Evolutionary conservation across 1,139 yeast species (phyloP).

Genomic region (Geotrichum klebahnii): DNA sequence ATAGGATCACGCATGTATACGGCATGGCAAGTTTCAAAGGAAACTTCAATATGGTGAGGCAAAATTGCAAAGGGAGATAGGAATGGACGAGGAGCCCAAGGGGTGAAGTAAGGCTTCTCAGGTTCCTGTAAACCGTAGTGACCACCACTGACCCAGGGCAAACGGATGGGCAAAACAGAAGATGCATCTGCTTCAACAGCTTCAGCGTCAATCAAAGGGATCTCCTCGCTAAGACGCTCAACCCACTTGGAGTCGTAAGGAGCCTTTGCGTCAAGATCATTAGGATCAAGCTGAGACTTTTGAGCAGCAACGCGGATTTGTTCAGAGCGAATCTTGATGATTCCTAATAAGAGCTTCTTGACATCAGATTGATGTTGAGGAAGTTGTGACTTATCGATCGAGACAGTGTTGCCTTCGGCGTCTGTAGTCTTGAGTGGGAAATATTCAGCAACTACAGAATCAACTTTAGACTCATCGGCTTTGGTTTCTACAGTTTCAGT

Average conservation of each 20-base stretch:
- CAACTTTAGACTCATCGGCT: conserved; percentile 21
- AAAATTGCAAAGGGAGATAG: conserved; percentile 89
- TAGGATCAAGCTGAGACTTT: conserved; percentile 30
- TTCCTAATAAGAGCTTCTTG: conserved; percentile 54
- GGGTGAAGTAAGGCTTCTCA: conserved; percentile 80
- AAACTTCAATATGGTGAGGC: conserved; percentile 87
- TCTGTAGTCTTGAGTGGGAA: conserved; percentile 24
- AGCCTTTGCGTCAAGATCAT: conserved; percentile 26
- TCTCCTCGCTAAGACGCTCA: conserved; percentile 46
- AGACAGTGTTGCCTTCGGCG: conserved; percentile 22
- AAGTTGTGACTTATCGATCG: conserved; percentile 27
- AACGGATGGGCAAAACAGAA: conserved; percentile 28
- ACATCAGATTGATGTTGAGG: conserved; percentile 37
- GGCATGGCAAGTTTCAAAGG: conserved; percentile 90
- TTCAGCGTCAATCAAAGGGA: conserved; percentile 50
- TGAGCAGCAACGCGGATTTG: conserved; percentile 44
- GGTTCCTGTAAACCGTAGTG: conserved; percentile 78
- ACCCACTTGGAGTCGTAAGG: conserved; percentile 60
- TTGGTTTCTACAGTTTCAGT: conserved; percentile 18
- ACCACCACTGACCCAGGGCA: conserved; percentile 46
- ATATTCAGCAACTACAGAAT: conserved; percentile 24
- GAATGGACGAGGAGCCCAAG: conserved; percentile 94
- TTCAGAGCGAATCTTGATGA: conserved; percentile 51
- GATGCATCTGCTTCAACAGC: conserved; percentile 55
- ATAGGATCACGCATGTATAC: conserved; percentile 93